A percentile compares a stretch with the other conserved stretches of the same genome.
phyloP scores from a whole-genome alignment of 2,329 filamentous ascomycete genomes.

The Arachnomyces sp. region DNA sequence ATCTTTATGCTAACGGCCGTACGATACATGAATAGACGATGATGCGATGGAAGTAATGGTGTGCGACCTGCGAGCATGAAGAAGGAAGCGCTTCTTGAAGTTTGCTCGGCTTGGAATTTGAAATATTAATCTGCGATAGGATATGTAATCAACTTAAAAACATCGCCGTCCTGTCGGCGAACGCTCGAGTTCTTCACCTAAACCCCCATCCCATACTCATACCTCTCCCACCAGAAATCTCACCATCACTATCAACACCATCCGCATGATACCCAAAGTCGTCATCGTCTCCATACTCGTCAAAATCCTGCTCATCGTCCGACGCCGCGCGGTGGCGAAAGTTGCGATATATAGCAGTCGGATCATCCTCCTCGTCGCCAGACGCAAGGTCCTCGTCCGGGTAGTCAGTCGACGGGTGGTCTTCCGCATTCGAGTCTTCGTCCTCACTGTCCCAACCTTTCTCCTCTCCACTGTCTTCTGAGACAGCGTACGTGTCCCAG shows the following conservation, averaged over 20 bases:
- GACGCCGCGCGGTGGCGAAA: constrained; percentile 34
- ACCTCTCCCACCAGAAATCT: constrained; percentile 10
- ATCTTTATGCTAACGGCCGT: no score
- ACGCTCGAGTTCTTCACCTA: no score
- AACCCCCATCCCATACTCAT: no score
- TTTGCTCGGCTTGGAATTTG: no score
- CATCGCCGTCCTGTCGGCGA: no score
- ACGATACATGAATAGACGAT: no score
- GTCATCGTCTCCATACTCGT: constrained; percentile 17
- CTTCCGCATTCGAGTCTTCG: constrained; percentile 54
- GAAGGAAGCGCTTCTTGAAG: no score
- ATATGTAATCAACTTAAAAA: no score
- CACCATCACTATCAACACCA: constrained; percentile 20
- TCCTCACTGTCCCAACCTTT: constrained; percentile 53
- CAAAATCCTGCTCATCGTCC: constrained; percentile 38
- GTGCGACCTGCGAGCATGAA: no score
- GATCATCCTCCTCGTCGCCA: constrained; percentile 39
- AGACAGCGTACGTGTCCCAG: constrained; percentile 50
- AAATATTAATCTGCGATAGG: no score
- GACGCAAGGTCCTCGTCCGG: constrained; percentile 43
- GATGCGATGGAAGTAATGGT: no score
- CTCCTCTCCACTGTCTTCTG: constrained; percentile 43
- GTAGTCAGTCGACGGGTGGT: constrained; percentile 45
- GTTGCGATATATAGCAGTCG: constrained; percentile 29
- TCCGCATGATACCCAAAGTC: constrained; percentile 16